Percentiles rank a stretch among this genome's conserved stretches.
These are phyloP conservation scores for Apiospora saccharicola DNA, from an alignment of 2,329 filamentous ascomycete species.

Conservation along the genomic window DNA sequence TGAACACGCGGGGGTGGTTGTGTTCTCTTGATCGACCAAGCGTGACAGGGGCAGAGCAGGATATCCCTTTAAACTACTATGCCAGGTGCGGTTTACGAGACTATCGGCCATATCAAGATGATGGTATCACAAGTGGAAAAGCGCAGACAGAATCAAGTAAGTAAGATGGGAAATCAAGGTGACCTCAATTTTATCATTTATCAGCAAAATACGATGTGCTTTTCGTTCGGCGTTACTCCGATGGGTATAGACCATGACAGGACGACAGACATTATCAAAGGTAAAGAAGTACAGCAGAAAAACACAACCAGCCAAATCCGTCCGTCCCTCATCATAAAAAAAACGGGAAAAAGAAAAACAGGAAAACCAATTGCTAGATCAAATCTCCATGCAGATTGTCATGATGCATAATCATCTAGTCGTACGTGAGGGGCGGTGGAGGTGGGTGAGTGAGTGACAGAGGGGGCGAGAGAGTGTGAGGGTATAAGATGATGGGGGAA, in stretches of 20 bases:
- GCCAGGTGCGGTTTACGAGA: background rate
- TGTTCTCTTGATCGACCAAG: background rate
- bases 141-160: background rate
- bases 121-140: background rate
- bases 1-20: background rate
- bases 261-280: slow-evolving; percentile 22
- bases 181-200: slow-evolving; percentile 16
- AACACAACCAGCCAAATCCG: slow-evolving; percentile 18
- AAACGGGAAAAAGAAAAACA: background rate
- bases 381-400: slow-evolving; percentile 22
- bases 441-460: slow-evolving; percentile 18
- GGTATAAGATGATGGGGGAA: slow-evolving; percentile 20
- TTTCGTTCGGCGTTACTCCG: slow-evolving; percentile 24
- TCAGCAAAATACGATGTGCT: slow-evolving; percentile 22
- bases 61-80: background rate
- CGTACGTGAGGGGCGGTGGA: slow-evolving; percentile 20
- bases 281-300: slow-evolving; percentile 18
- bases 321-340: slow-evolving; percentile 16
- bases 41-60: background rate
- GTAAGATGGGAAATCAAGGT: slow-evolving; percentile 1
- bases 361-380: slow-evolving; percentile 16
- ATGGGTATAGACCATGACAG: slow-evolving; percentile 25
- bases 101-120: background rate
- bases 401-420: slow-evolving; percentile 24
- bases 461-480: slow-evolving; percentile 3